Percentiles rank a stretch among this genome's conserved stretches.
Conservation (phyloP, 495 filamentous ascomycete species). For the Sordaria brevicollis region DNA sequence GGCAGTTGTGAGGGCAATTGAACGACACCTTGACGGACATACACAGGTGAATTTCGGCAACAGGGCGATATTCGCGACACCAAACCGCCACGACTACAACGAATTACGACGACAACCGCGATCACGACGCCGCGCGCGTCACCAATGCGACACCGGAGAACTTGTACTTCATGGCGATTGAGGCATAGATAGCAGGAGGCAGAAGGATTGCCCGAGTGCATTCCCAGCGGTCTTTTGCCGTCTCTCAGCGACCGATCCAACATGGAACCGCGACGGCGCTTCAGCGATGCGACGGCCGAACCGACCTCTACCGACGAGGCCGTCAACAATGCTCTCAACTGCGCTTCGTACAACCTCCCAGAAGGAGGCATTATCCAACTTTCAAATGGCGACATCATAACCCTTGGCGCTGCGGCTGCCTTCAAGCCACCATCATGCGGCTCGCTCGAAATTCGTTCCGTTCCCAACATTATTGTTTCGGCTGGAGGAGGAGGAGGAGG, state of each 20-base stretch:
- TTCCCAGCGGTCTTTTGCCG: slow-evolving; percentile 12
- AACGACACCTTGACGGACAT: neutral
- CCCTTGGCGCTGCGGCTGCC: slow-evolving; percentile 50
- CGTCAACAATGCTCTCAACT: slow-evolving; percentile 13
- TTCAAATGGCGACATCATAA: slow-evolving; percentile 45
- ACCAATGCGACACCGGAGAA: slow-evolving; percentile 5
- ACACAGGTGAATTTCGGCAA: neutral
- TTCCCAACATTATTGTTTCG: slow-evolving; percentile 35
- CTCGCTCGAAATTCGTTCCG: slow-evolving; percentile 14
- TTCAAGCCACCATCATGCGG: slow-evolving; percentile 53
- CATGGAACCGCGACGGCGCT: slow-evolving; percentile 17
- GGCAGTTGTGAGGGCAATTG: neutral
- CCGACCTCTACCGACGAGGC: slow-evolving; percentile 5
- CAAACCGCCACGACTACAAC: neutral
- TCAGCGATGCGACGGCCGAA: slow-evolving; percentile 9
- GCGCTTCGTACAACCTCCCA: slow-evolving; percentile 42
- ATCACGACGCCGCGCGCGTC: neutral
- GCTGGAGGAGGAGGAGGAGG: slow-evolving; percentile 31
- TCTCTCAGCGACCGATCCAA: slow-evolving; percentile 2
- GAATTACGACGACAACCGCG: neutral
- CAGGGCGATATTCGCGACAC: neutral
- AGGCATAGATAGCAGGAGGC: slow-evolving; percentile 15
- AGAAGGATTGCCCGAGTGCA: slow-evolving; percentile 15
- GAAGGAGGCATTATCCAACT: slow-evolving; percentile 50
- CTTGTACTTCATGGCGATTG: slow-evolving; percentile 23